Evolutionary conservation across 805 yeast genomes (phyloP), one percentile per base, ranked within the genome.

Genomic region (Myxozyma geophila): DNA sequence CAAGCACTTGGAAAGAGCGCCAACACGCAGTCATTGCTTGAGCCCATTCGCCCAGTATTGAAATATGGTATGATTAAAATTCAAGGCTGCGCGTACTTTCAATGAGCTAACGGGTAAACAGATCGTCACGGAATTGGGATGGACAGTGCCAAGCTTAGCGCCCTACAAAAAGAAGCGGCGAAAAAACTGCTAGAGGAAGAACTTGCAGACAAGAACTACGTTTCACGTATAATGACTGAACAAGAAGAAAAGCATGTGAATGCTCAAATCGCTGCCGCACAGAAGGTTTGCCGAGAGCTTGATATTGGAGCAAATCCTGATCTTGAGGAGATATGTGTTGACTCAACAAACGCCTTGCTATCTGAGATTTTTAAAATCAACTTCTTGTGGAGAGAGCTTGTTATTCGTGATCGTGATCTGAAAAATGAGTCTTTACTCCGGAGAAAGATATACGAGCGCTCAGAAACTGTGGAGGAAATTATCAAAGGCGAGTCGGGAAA

Each of bases 1-100:
- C 76, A 79, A 33, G 69, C 78, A 0, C 72, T 83, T 17, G 87
- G 87, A 0, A 67, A 58, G 23, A 15, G 28, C 17, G n/a, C 44
- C 59, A 5, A 78, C 37, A 10, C 35, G 37, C 50, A 44, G 28
- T 5, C 58, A 7, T 10, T 19, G 1, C 9, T 53, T 5, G 73
- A 52, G 83, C 84, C 0, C 69, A 80, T 7, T 8, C 70, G 12
- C 67, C 68, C 9, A 23, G 66, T 7, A 64, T 74, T 0, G 63
- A 64, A 28, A 43, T 46, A 64, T 21, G 67, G 64, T 64, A 40
- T 8, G 58, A 23, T 19, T 10, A 17, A 19, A 6, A 23, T 19
- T 36, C 9, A 10, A 13, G 23, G 4, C 17, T 39, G 21, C 21
- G 28, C 53, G n/a, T 9, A 40, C 36, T 35, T 21, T 10, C 35